Conservation (phyloP, 2,329 filamentous ascomycete species). For the Colletotrichum agaves region DNA sequence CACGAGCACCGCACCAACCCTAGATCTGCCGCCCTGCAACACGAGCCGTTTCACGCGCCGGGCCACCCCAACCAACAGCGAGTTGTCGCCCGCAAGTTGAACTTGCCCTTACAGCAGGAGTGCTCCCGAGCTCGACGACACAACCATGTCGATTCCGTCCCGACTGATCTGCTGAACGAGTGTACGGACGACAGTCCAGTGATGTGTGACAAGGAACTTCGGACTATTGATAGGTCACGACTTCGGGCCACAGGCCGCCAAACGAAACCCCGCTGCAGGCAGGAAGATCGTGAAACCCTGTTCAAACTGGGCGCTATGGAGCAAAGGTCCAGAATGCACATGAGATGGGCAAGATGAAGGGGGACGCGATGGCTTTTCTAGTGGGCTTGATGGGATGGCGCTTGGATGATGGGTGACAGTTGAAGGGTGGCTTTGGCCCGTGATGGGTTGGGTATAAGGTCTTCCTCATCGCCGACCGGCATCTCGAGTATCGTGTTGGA, state of each 20-base stretch:
- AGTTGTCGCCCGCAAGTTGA: neutral
- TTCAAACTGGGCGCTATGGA: conserved; percentile 33
- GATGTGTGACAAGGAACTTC: conserved; percentile 28
- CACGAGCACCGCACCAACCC: conserved; percentile 34
- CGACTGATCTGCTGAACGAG: conserved; percentile 4
- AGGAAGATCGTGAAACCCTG: conserved; percentile 32
- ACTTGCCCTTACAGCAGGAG: neutral
- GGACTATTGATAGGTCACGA: neutral
- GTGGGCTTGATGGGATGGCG: conserved; percentile 20
- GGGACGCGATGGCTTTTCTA: neutral
- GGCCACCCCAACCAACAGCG: conserved; percentile 19
- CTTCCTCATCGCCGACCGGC: conserved; percentile 2
- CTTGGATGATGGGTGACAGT: conserved; percentile 22
- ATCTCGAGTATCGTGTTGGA: neutral
- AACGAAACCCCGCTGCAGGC: conserved; percentile 26
- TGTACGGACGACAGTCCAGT: conserved; percentile 24
- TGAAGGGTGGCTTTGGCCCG: conserved; percentile 7
- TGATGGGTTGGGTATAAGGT: conserved; percentile 28
- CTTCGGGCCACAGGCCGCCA: conserved; percentile 4
- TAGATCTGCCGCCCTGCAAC: conserved; percentile 32
- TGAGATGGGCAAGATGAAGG: conserved; percentile 7
- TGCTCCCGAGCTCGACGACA: neutral
- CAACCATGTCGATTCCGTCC: neutral
- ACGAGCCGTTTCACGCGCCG: conserved; percentile 33
- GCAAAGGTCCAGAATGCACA: neutral